Conservation (phyloP, 2,329 filamentous ascomycete genomes). For the Neofusicoccum cordaticola region DNA sequence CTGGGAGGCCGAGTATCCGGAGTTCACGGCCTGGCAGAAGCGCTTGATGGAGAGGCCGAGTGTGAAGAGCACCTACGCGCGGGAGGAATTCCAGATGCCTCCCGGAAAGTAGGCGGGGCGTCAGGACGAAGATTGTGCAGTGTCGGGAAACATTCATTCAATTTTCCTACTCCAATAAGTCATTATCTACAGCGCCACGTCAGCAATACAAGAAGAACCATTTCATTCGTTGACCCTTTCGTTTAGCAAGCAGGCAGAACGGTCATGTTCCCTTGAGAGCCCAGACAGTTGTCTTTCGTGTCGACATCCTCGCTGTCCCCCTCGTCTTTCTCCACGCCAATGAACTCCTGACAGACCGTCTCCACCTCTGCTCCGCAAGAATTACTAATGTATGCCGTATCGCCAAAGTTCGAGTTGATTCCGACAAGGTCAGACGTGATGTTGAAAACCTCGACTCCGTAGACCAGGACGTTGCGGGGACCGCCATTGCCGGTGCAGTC, state of each 20-base stretch:
- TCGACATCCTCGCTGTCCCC: constrained; percentile 20
- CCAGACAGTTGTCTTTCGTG: neutral
- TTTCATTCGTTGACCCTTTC: too few species aligned
- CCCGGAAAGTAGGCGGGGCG: too few species aligned
- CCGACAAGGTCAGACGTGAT: constrained; percentile 15
- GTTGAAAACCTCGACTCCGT: neutral
- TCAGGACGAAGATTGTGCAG: too few species aligned
- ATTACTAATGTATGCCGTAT: constrained; percentile 44
- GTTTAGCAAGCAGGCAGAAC: too few species aligned
- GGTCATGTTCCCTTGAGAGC: neutral
- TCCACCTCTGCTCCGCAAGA: constrained; percentile 30
- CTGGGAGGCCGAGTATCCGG: constrained; percentile 28
- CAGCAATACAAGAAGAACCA: too few species aligned
- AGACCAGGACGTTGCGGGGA: constrained; percentile 28
- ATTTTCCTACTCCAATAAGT: too few species aligned
- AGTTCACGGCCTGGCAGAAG: constrained; percentile 27
- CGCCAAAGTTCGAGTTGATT: constrained; percentile 42
- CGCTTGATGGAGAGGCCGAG: constrained; percentile 24
- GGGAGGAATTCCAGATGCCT: neutral
- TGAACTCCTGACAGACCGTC: constrained; percentile 27
- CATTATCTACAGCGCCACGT: too few species aligned
- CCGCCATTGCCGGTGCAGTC: constrained; percentile 31
- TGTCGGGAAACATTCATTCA: too few species aligned
- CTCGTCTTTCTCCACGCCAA: constrained; percentile 24
- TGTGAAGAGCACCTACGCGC: constrained; percentile 24